Conservation (phyloP, 2,329 filamentous ascomycete species). For the Geosmithia flava region DNA sequence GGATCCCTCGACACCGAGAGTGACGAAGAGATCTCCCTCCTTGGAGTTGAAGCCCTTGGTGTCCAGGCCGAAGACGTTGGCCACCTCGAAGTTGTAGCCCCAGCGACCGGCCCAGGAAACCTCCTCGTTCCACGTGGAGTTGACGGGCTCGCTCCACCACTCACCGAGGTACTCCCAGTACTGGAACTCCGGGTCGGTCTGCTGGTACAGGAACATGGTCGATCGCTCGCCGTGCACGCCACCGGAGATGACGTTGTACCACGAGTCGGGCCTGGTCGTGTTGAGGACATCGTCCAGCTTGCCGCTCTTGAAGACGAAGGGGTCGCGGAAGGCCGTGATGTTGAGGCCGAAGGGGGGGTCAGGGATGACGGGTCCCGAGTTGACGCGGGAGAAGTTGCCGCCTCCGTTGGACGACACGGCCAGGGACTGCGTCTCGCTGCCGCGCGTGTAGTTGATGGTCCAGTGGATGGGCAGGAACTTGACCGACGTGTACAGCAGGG, state of each 20-base stretch:
- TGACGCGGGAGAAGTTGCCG: neutral
- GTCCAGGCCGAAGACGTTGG: neutral
- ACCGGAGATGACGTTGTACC: neutral
- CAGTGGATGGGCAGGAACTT: neutral
- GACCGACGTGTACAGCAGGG: neutral
- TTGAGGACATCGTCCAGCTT: neutral
- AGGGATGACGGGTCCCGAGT: neutral
- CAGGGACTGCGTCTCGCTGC: neutral
- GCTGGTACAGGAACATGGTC: neutral
- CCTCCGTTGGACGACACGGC: neutral
- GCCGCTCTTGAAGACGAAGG: neutral
- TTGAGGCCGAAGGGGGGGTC: neutral
- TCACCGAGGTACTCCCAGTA: neutral
- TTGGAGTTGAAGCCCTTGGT: neutral
- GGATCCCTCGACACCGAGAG: neutral
- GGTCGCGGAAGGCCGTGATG: neutral
- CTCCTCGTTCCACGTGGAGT: neutral
- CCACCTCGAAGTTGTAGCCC: neutral
- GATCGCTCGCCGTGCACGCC: neutral
- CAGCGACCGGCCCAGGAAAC: neutral
- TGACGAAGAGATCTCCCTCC: neutral
- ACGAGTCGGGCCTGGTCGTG: neutral
- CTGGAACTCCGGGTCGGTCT: neutral
- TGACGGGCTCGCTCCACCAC: neutral
- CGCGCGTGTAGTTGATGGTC: neutral